Conservation (phyloP, 2,329 filamentous ascomycete genomes). For the Aaosphaeria arxii region DNA sequence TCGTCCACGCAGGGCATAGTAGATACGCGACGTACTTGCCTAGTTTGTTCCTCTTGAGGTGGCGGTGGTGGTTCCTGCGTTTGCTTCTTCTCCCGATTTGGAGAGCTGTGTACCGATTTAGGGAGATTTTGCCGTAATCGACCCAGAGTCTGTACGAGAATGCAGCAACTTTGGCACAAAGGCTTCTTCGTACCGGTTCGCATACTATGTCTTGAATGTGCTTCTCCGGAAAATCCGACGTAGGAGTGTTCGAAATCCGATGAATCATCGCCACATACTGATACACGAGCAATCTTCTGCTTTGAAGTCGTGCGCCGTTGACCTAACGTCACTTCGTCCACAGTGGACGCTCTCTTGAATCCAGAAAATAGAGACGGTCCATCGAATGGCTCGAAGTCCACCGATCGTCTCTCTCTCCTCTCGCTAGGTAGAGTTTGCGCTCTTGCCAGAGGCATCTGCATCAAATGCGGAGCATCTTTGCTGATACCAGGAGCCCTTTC, state of each 20-base stretch:
- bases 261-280: neutral
- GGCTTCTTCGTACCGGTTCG: neutral
- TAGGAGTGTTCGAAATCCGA: neutral
- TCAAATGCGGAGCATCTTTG: constrained; percentile 7
- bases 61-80: too few species aligned
- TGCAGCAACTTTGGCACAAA: neutral
- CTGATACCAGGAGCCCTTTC: constrained; percentile 26
- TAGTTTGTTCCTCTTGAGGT: too few species aligned
- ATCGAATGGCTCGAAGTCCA: constrained; percentile 16
- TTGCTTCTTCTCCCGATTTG: neutral
- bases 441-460: constrained; percentile 14
- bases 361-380: constrained; percentile 18
- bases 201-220: neutral
- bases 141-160: neutral
- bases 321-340: constrained; percentile 4
- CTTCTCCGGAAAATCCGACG: neutral
- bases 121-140: neutral
- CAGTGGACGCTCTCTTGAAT: constrained; percentile 22
- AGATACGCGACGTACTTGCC: too few species aligned
- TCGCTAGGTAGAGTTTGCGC: constrained; percentile 19
- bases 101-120: neutral
- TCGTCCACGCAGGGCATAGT: too few species aligned
- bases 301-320: neutral
- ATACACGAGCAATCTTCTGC: neutral
- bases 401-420: constrained; percentile 2